Base-by-base conservation (phyloP, 2,329 filamentous ascomycete genomes). In the Aspergillus sp. region DNA sequence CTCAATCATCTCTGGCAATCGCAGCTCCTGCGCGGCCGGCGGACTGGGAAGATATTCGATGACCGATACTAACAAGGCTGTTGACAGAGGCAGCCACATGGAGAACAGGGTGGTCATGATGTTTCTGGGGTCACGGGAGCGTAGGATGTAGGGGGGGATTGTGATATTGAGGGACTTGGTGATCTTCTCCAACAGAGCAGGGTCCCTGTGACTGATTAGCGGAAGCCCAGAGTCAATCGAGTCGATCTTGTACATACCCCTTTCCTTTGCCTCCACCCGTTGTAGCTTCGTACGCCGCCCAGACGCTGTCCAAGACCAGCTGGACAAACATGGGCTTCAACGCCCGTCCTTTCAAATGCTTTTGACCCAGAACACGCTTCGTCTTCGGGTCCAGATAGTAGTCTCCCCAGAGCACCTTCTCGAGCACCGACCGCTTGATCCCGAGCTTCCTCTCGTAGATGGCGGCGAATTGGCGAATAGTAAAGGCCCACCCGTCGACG, bases 401-500 rank as follows among this genome's bases (percentile, higher is more conserved):
- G 69, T 91, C 93, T 43, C 94, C 94, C 94, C 94, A 99, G 0
- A 99, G 80, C 0, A 97, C 91, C 68, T 94, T 97, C 72, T 99
- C 92, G 67, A 99, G 82, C 0, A 89, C 75, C 21, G 85, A 85
- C 44, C 92, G 83, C 74, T 96, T 97, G 72, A 97, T 95, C 13
- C 94, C 93, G 5, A 99, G 82, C 71, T 99, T 99, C 78, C 92
- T 96, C 74, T 97, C 93, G 67, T 97, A 99, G 23, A 97, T 77
- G 34, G 84, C 84, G 16, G 94, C 92, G 69, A 99, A 99, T 65
- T 99, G 94, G 47, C 91, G 85, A 46, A 96, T 87, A 0, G 94
- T 99, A 65, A 99, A 99, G 2, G 94, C 94, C 94, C 94, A 99
- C n/a, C 94, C 94, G 68, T 99, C 94, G 52, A 96, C 88, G 54